Evolutionary conservation across 2,329 filamentous ascomycete genomes (phyloP).

Genomic region (Aspergillus udagawae): DNA sequence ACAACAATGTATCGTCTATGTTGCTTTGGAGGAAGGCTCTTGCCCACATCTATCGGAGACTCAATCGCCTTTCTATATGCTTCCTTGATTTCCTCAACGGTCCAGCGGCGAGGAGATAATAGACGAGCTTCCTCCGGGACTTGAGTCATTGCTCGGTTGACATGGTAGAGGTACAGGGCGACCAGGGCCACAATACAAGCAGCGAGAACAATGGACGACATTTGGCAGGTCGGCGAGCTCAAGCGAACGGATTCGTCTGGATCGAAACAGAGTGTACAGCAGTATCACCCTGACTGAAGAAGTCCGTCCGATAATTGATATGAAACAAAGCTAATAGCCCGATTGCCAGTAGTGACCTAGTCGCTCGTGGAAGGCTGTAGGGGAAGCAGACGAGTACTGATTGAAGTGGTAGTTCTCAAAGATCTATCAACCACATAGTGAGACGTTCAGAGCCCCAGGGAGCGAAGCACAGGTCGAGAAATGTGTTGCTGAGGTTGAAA

Average conservation of each 20-base stretch:
- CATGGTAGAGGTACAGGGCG: slow-evolving; percentile 26
- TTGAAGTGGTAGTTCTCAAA: not conserved
- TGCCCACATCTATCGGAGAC: slow-evolving; percentile 28
- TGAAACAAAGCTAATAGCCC: not conserved
- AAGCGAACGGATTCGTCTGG: no score
- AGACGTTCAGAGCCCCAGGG: not conserved
- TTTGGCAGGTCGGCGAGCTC: not conserved
- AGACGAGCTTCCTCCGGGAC: slow-evolving; percentile 25
- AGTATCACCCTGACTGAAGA: no score
- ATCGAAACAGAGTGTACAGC: no score
- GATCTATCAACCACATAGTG: not conserved
- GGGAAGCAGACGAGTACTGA: no score
- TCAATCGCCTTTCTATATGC: slow-evolving; percentile 28
- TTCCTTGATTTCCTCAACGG: slow-evolving; percentile 27
- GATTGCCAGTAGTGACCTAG: no score
- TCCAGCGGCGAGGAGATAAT: slow-evolving; percentile 30
- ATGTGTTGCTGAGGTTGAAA: not conserved
- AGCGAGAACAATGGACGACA: slow-evolving; percentile 7
- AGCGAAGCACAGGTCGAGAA: not conserved
- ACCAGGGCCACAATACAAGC: slow-evolving; percentile 12
- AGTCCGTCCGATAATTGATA: not conserved
- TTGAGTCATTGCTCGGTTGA: slow-evolving; percentile 24
- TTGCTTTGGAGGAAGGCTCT: slow-evolving; percentile 35
- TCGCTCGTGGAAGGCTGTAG: no score
- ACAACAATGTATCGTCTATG: slow-evolving; percentile 37